Evolutionary conservation across 345 rosid species (phyloP), one percentile per base, ranked within the genome.

Genomic region (Rhodamnia rubescens): DNA sequence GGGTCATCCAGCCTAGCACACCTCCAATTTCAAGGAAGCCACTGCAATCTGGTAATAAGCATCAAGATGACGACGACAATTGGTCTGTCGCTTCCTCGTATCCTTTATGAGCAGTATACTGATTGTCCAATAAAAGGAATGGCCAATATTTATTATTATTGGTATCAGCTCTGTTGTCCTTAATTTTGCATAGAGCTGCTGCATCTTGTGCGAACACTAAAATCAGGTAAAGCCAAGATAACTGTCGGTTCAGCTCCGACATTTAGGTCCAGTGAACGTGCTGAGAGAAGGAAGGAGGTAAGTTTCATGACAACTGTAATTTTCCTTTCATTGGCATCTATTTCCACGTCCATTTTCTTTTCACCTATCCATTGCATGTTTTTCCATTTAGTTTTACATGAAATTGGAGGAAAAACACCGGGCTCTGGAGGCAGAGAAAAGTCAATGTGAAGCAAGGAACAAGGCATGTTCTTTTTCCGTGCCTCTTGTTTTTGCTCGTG

Each of bases 251-350:
- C 92, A 52, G 99, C 99, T 90, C 99, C 99, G 2, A 90, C 94
- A n/a, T 98, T 98, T 89, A 92, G 85, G 88, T 92, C 95, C 84
- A 85, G 90, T 69, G 92, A 91, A 69, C 99, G 99, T 56, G 98
- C 98, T 27, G 98, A 94, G 88, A 96, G 93, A 91, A 95, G 99
- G 54, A 98, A 24, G 87, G 99, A 98, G 97, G 99, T 96, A 83
- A 40, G 32, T 29, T 18, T 24, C 22, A 24, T 8, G 44, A 36
- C 80, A 36, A 44, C 47, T 69, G 32, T 89, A 53, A 84, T 86
- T 26, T 84, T 58, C 42, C 84, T 90, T 84, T 83, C 2, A 15
- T 47, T 74, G 86, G n/a, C 15, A 32, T 89, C 85, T 40, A 85
- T 53, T 53, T 50, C 81, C 74, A 64, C 87, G 83, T 51, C 82